Evolutionary conservation across 2,329 filamentous ascomycete genomes (phyloP).

Genomic region (Diaporthe sp.): DNA sequence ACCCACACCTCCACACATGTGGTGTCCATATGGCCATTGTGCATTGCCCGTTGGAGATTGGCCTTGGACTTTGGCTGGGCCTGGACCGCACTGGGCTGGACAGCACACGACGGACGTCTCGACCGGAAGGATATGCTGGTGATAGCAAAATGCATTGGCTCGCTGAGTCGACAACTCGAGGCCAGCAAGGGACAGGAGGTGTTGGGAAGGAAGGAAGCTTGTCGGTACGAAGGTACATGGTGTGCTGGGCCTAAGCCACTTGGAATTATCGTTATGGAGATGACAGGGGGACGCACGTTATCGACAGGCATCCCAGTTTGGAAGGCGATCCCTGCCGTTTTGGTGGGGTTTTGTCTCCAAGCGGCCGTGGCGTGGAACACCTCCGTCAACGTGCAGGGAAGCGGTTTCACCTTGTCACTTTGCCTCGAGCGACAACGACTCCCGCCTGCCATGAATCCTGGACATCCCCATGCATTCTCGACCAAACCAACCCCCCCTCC

Average conservation of each 20-base stretch:
- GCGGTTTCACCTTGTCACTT: slow-evolving; percentile 31
- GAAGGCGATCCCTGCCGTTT: slow-evolving; percentile 13
- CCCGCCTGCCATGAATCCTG: neutral
- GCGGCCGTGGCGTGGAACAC: slow-evolving; percentile 30
- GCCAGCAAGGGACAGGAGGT: neutral
- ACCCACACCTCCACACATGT: neutral
- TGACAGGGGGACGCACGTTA: slow-evolving; percentile 22
- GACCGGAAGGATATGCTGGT: slow-evolving; percentile 3
- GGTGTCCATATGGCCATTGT: neutral
- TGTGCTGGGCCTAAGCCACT: neutral
- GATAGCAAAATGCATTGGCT: neutral
- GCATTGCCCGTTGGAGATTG: slow-evolving; percentile 6
- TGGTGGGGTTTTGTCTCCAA: slow-evolving; percentile 29
- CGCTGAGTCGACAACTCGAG: neutral
- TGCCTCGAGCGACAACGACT: slow-evolving; percentile 11
- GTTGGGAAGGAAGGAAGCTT: slow-evolving; percentile 5
- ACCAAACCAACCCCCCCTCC: neutral
- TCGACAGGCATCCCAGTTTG: slow-evolving; percentile 28
- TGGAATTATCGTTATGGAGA: slow-evolving; percentile 12
- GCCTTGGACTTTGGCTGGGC: neutral
- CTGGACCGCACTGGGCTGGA: slow-evolving; percentile 5
- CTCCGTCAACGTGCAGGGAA: slow-evolving; percentile 32
- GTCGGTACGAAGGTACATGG: slow-evolving; percentile 3
- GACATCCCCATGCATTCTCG: neutral
- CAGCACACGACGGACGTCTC: neutral